These are phyloP conservation scores for Scalesia atractyloides DNA, from an alignment of 129 eudicot species.

Conservation along the genomic window DNA sequence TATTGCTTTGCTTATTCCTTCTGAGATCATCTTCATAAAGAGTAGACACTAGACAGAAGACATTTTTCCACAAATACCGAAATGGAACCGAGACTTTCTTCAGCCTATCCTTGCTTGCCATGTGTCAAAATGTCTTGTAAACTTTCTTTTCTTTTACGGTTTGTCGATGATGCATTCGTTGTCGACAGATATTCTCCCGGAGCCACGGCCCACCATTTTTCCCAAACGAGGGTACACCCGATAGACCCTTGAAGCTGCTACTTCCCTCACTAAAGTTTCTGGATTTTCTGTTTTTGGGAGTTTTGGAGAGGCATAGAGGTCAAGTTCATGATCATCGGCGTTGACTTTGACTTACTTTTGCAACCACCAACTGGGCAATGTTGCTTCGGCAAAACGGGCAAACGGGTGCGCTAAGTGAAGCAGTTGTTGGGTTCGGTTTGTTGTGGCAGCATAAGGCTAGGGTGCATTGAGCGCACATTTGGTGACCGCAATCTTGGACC, in stretches of 20 bases:
- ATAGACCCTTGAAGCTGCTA: conserved; percentile 69
- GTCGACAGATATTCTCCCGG: conserved; percentile 60
- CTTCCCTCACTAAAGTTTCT: conserved; percentile 63
- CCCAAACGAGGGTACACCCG: conserved; percentile 67
- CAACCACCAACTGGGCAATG: conserved; percentile 64
- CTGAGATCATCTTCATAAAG: conserved; percentile 33
- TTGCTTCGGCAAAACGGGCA: conserved; percentile 89
- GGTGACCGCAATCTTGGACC: conserved; percentile 79
- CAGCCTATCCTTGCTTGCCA: conserved; percentile 35
- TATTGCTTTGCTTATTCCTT: conserved; percentile 41
- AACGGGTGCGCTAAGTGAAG: conserved; percentile 48
- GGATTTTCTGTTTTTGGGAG: conserved; percentile 49
- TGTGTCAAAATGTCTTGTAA: conserved; percentile 14
- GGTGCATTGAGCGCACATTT: conserved; percentile 84
- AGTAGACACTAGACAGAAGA: conserved; percentile 12
- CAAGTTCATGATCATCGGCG: conserved; percentile 29
- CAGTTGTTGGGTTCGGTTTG: conserved; percentile 53
- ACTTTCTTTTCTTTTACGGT: conserved; percentile 23
- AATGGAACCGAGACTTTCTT: conserved; percentile 32
- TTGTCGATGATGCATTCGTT: conserved; percentile 47
- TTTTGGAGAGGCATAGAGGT: conserved; percentile 50
- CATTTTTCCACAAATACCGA: conserved; percentile 32
- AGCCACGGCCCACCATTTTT: conserved; percentile 56
- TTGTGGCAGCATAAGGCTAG: conserved; percentile 75
- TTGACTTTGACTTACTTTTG: conserved; percentile 47